These are phyloP conservation scores for Chrysanthemum makinoi DNA, from an alignment of 129 eudicot genomes.

Conservation along the genomic window DNA sequence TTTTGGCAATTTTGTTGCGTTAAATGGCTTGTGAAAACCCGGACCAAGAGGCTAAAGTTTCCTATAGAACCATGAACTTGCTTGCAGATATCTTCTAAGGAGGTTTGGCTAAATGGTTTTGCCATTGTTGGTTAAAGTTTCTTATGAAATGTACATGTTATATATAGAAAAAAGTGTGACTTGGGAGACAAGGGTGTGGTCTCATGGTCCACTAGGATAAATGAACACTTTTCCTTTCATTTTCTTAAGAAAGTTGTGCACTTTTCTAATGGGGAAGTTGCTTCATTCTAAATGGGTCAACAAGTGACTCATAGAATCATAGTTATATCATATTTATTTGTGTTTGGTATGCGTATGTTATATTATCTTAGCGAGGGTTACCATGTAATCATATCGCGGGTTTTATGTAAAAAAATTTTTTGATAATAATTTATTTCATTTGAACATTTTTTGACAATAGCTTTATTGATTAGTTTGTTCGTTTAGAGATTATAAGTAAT, in stretches of 20 bases:
- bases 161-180: constrained; percentile 27
- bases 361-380: too few relatives aligned
- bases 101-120: constrained; percentile 31
- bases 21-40: constrained; percentile 19
- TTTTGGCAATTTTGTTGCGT: constrained; percentile 38
- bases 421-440: too few relatives aligned
- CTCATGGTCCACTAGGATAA: constrained; percentile 35
- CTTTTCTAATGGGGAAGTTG: constrained; percentile 21
- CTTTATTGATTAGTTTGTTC: too few relatives aligned
- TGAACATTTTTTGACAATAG: too few relatives aligned
- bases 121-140: constrained; percentile 31
- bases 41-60: constrained; percentile 30
- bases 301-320: constrained; percentile 5
- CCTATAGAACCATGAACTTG: constrained; percentile 51
- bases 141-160: constrained; percentile 15
- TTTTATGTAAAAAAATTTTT: too few relatives aligned
- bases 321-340: too few relatives aligned
- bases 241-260: constrained; percentile 25
- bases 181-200: constrained; percentile 37
- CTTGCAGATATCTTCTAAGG: constrained; percentile 49
- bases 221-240: constrained; percentile 25
- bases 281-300: constrained; percentile 19
- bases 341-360: not conserved
- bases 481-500: too few relatives aligned
- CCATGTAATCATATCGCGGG: too few relatives aligned